Evolutionary conservation across 1,284 basidiomycete genomes (phyloP), one percentile per base, ranked within the genome.

Genomic region (Moniliophthora roreri): DNA sequence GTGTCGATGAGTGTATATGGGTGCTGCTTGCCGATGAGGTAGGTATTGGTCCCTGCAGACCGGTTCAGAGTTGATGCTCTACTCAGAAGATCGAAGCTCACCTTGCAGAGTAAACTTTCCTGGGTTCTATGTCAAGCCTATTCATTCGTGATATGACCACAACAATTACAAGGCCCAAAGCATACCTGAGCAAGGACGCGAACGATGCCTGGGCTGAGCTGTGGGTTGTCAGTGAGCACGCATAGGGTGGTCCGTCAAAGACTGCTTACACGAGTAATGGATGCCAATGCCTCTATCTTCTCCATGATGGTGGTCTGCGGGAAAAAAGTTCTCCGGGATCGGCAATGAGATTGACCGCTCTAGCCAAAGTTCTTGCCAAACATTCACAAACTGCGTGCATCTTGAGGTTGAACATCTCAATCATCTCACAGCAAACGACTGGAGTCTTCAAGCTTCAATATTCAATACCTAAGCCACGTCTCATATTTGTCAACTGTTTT

Each of bases 21-120:
- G 60, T 81, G 84, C 54, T 71, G 70, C 58, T 69, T 75, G 32
- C 90, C 89, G 45, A 98, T 67, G 55, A 98, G 78, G 66, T 98
- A 98, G 1, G 93, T 96, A 66, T 98, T 98, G 1, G 95, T 98
- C 16, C 93, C 93, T 85, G 38, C 34, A 18, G 16, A 60, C 13
- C 28, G 39, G 38, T 6, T 11, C 6, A 2, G 32, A 13, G 20
- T 37, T 13, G 1, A 36, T 11, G 7, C 39, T 36, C 50, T 16
- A 41, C 6, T 32, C 21, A 13, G 10, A 34, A 54, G 53, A 34
- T 1, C 4, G 28, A 21, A 35, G n/a, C 53, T 38, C 51, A 82
- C 92, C 94, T 78, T 96, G 92, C 0, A 98, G 77, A 0, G 95
- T 96, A 69, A 93, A 95, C 58, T 90, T 86, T 3, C 93, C 91